These are phyloP conservation scores for Paragyromitra xinjiangensis DNA, from an alignment of 495 filamentous ascomycete genomes.

Conservation along the genomic window DNA sequence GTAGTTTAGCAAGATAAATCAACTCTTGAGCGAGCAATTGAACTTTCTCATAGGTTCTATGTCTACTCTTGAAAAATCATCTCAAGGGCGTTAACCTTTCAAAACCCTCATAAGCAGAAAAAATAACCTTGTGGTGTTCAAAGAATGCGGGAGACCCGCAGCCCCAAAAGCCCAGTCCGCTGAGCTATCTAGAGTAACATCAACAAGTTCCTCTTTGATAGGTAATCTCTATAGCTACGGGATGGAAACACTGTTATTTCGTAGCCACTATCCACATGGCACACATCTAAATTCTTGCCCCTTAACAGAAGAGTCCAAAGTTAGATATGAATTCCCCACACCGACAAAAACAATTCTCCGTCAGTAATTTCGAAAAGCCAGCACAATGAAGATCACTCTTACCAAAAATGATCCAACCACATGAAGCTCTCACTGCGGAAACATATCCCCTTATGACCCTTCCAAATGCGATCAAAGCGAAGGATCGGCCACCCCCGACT, in stretches of 20 bases:
- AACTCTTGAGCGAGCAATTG: background rate
- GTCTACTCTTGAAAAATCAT: background rate
- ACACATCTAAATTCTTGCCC: background rate
- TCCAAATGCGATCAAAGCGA: background rate
- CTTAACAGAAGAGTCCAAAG: background rate
- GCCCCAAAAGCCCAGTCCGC: too few relatives aligned
- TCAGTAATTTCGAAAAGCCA: background rate
- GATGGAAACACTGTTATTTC: background rate
- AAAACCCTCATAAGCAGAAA: background rate
- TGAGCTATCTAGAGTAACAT: background rate
- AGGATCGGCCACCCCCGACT: background rate
- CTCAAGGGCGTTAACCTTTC: background rate
- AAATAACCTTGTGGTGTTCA: background rate
- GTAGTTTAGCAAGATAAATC: background rate
- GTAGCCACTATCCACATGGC: background rate
- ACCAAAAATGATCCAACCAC: background rate
- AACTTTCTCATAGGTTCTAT: background rate
- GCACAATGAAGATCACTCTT: slow-evolving; percentile 6
- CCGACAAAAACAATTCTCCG: slow-evolving; percentile 5
- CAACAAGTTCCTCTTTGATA: background rate
- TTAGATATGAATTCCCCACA: background rate
- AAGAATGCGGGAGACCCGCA: background rate
- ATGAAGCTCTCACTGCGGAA: background rate
- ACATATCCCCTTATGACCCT: background rate
- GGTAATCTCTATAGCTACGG: background rate